phyloP scores from a whole-genome alignment of 192 early-diverging fungal genomes.

The Rhizoclosmatium globosum region DNA sequence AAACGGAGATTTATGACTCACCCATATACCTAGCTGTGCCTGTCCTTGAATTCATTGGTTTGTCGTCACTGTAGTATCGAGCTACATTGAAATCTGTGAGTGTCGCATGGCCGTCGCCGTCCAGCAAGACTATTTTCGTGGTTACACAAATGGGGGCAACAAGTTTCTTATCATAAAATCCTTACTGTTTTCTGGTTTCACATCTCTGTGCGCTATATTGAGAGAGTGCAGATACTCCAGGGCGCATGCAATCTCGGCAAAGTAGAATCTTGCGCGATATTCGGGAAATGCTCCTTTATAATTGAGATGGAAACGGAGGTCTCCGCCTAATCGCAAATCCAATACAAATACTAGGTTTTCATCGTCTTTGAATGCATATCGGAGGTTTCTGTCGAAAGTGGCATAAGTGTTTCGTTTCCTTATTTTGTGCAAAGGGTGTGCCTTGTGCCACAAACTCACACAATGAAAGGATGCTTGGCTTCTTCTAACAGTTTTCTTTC shows the following conservation, averaged over 20 bases:
- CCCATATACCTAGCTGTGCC: slow-evolving; percentile 94
- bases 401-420: not conserved
- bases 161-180: slow-evolving; percentile 44
- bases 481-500: slow-evolving; percentile 89
- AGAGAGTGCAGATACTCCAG: slow-evolving; percentile 83
- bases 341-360: slow-evolving; percentile 93
- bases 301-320: slow-evolving; percentile 88
- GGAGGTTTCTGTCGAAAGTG: slow-evolving; percentile 66
- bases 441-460: slow-evolving; percentile 38
- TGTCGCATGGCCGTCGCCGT: slow-evolving; percentile 85
- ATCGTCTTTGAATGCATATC: slow-evolving; percentile 97
- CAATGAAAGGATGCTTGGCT: slow-evolving; percentile 82
- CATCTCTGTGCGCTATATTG: slow-evolving; percentile 88
- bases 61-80: slow-evolving; percentile 70
- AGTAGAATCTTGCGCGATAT: slow-evolving; percentile 81
- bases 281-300: slow-evolving; percentile 76
- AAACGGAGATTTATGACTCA: slow-evolving; percentile 9
- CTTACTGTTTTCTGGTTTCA: slow-evolving; percentile 90
- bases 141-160: slow-evolving; percentile 66
- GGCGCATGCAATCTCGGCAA: slow-evolving; percentile 86
- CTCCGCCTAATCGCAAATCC: slow-evolving; percentile 96
- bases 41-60: slow-evolving; percentile 81
- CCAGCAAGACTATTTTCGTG: slow-evolving; percentile 66
- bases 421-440: not conserved
- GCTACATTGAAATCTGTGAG: slow-evolving; percentile 98